phyloP scores from a whole-genome alignment of 2,329 filamentous ascomycete species.

The Teratosphaeria zuluensis region DNA sequence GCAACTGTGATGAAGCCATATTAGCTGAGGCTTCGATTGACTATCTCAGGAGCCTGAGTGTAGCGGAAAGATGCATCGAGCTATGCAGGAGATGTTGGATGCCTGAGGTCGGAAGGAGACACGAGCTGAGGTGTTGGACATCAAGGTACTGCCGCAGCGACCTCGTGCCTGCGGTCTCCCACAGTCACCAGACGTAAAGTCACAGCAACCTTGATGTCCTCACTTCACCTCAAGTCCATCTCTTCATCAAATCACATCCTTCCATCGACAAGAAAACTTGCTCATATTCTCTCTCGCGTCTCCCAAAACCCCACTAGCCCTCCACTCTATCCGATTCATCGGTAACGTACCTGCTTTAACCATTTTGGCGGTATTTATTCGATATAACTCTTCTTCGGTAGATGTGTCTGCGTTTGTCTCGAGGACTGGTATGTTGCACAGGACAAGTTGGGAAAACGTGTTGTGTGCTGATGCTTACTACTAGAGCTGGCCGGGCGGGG shows the following conservation, averaged over 20 bases:
- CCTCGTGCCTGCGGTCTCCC: neutral
- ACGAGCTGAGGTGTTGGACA: neutral
- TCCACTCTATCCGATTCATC: neutral
- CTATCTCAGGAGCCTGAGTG: neutral
- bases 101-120: neutral
- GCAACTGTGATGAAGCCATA: conserved; percentile 52
- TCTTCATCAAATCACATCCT: conserved; percentile 9
- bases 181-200: neutral
- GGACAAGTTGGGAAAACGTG: neutral
- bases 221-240: neutral
- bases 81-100: conserved; percentile 5
- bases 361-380: conserved; percentile 63
- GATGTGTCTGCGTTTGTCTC: neutral
- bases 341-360: conserved; percentile 83
- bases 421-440: neutral
- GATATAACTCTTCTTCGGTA: neutral
- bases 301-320: neutral
- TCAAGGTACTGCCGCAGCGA: neutral
- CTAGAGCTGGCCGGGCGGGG: neutral
- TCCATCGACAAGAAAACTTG: conserved; percentile 17
- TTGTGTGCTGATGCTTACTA: neutral
- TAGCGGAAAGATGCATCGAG: neutral
- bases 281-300: conserved; percentile 19
- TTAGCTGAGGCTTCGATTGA: neutral
- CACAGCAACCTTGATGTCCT: conserved; percentile 3